These are phyloP conservation scores for Fusarium tjaetaba DNA, from an alignment of 2,329 filamentous ascomycete genomes.

Conservation along the genomic window DNA sequence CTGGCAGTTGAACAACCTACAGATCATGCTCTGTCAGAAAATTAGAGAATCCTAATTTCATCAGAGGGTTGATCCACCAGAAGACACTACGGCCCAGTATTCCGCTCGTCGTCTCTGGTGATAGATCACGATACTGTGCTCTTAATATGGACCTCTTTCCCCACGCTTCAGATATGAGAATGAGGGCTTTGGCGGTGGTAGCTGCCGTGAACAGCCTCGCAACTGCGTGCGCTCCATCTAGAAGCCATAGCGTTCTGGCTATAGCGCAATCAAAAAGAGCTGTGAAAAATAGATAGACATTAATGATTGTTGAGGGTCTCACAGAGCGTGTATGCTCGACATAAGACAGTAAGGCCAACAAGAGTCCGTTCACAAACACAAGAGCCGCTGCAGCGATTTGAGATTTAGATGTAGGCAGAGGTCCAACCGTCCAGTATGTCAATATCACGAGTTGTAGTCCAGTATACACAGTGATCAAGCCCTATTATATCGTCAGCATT, in stretches of 20 bases:
- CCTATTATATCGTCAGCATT: neutral
- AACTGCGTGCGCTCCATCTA: neutral
- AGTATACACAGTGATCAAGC: constrained; percentile 3
- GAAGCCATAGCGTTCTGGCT: constrained; percentile 3
- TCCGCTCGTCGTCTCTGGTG: constrained; percentile 13
- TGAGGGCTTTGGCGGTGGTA: neutral
- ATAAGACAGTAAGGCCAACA: constrained; percentile 4
- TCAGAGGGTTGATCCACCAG: constrained; percentile 23
- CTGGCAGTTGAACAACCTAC: neutral
- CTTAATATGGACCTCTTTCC: constrained; percentile 15
- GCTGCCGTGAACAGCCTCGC: constrained; percentile 6
- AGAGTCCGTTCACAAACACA: constrained; percentile 18
- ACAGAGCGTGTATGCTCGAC: constrained; percentile 22
- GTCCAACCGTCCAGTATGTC: constrained; percentile 5
- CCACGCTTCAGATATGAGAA: constrained; percentile 13
- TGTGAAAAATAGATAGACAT: constrained; percentile 18
- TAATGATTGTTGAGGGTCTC: constrained; percentile 18
- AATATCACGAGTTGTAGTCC: constrained; percentile 1
- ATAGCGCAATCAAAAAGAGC: constrained; percentile 5
- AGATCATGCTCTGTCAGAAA: constrained; percentile 7
- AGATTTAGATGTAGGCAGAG: neutral
- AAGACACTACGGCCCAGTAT: constrained; percentile 14
- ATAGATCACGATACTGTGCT: constrained; percentile 10
- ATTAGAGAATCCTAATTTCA: constrained; percentile 9
- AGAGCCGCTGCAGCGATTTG: constrained; percentile 12